Evolutionary conservation across 1,284 basidiomycete species (phyloP).

Genomic region (Irpex sp.): DNA sequence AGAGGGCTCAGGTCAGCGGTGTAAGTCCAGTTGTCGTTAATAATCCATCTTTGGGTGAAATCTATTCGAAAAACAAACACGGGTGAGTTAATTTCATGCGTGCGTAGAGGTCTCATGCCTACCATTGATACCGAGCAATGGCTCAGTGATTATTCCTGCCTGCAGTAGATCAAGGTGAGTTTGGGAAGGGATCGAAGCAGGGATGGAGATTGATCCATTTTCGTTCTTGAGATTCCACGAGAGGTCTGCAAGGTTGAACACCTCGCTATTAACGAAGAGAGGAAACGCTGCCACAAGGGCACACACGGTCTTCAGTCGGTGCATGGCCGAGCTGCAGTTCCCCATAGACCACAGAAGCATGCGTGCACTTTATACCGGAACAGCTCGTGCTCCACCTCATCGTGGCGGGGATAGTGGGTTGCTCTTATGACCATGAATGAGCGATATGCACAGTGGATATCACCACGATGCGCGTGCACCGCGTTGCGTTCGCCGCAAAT

Average conservation of each 20-base stretch:
- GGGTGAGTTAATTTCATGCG: no score
- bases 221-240: constrained; percentile 48
- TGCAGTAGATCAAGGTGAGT: constrained; percentile 48
- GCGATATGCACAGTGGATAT: background rate
- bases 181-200: constrained; percentile 47
- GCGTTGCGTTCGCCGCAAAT: background rate
- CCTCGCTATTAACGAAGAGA: constrained; percentile 20
- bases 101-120: constrained; percentile 6
- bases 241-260: constrained; percentile 40
- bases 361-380: background rate
- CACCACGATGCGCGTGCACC: background rate
- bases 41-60: constrained; percentile 52
- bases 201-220: constrained; percentile 50
- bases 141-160: constrained; percentile 51
- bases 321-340: background rate
- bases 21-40: constrained; percentile 58
- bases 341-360: background rate
- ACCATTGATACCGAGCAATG: constrained; percentile 51
- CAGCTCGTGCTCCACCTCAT: background rate
- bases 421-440: background rate
- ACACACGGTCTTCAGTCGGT: background rate
- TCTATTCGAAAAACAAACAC: constrained; percentile 33
- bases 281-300: constrained; percentile 14
- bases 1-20: constrained; percentile 49
- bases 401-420: background rate